Evolutionary conservation across 495 filamentous ascomycete species (phyloP).

Genomic region (Cryomyces minteri): DNA sequence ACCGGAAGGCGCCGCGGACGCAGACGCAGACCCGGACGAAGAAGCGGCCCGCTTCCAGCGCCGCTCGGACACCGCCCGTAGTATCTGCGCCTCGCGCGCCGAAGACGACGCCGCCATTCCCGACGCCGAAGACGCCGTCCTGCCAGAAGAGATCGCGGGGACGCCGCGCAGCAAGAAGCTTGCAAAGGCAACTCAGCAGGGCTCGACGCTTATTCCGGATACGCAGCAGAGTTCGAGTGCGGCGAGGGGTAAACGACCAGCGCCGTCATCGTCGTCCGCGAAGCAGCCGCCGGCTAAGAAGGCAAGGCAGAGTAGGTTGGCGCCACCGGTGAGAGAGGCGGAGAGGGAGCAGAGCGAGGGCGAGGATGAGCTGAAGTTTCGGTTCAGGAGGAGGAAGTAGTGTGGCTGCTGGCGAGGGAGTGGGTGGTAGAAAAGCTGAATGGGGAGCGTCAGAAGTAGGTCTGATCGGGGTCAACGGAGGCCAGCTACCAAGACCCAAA

Average conservation of each 20-base stretch:
- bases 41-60: not conserved
- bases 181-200: not conserved
- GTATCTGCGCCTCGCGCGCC: too few relatives aligned
- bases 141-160: slow-evolving; percentile 11
- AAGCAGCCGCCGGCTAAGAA: slow-evolving; percentile 25
- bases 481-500: too few relatives aligned
- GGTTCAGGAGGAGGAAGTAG: slow-evolving; percentile 34
- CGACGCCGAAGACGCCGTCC: slow-evolving; percentile 15
- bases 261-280: slow-evolving; percentile 15
- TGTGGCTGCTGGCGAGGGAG: not conserved
- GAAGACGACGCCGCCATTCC: slow-evolving; percentile 12
- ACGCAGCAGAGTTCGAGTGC: slow-evolving; percentile 3
- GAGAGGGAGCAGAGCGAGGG: slow-evolving; percentile 16
- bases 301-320: slow-evolving; percentile 7
- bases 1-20: not conserved
- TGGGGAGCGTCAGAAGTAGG: too few relatives aligned
- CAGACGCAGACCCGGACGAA: slow-evolving; percentile 5
- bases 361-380: slow-evolving; percentile 37
- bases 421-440: too few relatives aligned
- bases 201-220: slow-evolving; percentile 8
- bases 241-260: slow-evolving; percentile 11
- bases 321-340: slow-evolving; percentile 18
- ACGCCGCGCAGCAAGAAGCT: slow-evolving; percentile 1
- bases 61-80: too few relatives aligned
- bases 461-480: too few relatives aligned